Base-by-base conservation (phyloP, 805 yeast species). In the Metschnikowia kunwiensis region DNA sequence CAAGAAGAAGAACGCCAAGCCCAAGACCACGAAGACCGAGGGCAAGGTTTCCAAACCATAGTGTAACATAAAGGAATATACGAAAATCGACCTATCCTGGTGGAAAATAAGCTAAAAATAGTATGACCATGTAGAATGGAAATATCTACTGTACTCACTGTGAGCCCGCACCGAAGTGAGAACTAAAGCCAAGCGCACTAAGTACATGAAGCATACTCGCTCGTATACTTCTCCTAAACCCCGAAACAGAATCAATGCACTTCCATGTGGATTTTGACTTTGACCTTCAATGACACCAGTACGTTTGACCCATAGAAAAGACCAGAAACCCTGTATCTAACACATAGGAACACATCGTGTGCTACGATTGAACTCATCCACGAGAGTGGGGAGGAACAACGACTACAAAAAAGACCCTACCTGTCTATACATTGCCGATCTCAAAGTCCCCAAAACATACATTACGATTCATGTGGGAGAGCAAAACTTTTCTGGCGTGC, bases 401-500 rank as follows among this genome's bases (percentile, higher is more conserved):
- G 59, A 54, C 19, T 55, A 49, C 30, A 46, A 42, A 15, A 15
- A 25, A 2, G 44, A 45, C 30, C 43, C 48, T 3, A 18, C 47
- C 13, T 55, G 59, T 30, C 46, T 58, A 30, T 39, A 54, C 26
- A 52, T 62, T 30, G 50, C 53, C 18, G 60, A 62, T 32, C 46
- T 53, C 15, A 49, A 53, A 30, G 64, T 60, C 9, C 61, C 68
- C 7, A 51, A 63, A 32, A 50, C 51, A 12, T 63, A 61, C 40
- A 42, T 63, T 12, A 50, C 53, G 27, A 11, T 63, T 6, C 20
- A 33, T 5, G 36, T 48, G 6, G 47, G 42, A 2, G 22, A 24
- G 7, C 22, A 19, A 0, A 24, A 27, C 3, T 9, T 33, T 11
- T 23, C 26, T 7, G 31, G 25, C 4, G 23, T 24, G 9, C 40